These are phyloP conservation scores for Rhodocollybia butyracea DNA, from an alignment of 768 basidiomycete genomes.

Conservation along the genomic window DNA sequence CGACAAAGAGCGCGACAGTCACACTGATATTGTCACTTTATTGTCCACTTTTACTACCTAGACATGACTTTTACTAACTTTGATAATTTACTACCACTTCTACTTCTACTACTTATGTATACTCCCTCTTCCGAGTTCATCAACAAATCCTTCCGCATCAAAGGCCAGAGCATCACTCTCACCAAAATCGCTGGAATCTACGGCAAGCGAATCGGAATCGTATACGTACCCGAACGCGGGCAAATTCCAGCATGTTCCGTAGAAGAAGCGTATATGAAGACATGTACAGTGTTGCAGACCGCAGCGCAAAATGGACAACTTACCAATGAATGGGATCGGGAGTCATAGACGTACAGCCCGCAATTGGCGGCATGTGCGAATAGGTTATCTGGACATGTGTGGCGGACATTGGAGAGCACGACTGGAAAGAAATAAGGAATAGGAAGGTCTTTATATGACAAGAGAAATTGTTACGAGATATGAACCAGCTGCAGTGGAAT, in stretches of 20 bases:
- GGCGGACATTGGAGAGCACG: no score
- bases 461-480: no score
- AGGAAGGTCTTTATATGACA: no score
- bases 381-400: constrained; percentile 2
- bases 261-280: neutral
- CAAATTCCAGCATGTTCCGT: neutral
- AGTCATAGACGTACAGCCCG: neutral
- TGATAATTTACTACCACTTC: no score
- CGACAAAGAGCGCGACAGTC: no score
- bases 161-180: neutral
- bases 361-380: constrained; percentile 1
- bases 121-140: no score
- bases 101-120: no score
- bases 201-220: neutral
- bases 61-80: no score
- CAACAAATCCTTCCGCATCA: neutral
- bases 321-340: neutral
- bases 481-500: no score
- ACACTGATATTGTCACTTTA: no score
- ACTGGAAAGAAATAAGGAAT: no score
- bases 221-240: neutral
- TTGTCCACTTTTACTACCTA: no score
- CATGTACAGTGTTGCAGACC: neutral
- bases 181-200: neutral
- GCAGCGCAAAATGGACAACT: neutral